Evolutionary conservation across 2,329 filamentous ascomycete genomes (phyloP), one percentile per base, ranked within the genome.

Genomic region (Arthrinium puccinioides): DNA sequence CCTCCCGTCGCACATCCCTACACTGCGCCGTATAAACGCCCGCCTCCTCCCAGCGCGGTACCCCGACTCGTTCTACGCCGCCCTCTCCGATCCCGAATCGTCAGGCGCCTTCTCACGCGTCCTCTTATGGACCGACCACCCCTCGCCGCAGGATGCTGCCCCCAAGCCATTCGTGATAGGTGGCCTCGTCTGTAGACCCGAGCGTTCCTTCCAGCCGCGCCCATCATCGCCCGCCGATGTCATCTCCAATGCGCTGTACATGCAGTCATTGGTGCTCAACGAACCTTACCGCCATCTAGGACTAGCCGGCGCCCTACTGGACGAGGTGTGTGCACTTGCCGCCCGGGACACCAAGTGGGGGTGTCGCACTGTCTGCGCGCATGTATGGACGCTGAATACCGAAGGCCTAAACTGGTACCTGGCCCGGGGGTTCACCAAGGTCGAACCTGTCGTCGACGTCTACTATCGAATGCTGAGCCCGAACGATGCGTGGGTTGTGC

Each of bases 371-470:
- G 61, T 80, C 13, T 82, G 76, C 45, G 79, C 79, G 5, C 79
- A 84, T 54, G 79, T 83, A 13, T 84, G 79, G 79, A 79, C 78
- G 9, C 69, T 77, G 41, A 82, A 82, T 53, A 67, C 71, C 3
- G 78, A 82, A 15, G 79, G 70, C 0, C 57, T 82, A 43, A 63
- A 63, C 40, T 84, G 79, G 79, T 84, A 84, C 57, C 50, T 62
- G 21, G 63, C 66, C 18, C 67, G 75, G 9, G 75, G 76, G 3
- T 84, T 84, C 53, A 49, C 52, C 40, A 62, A 64, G 35, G 63
- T 69, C 33, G 65, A 62, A 11, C 49, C 46, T 10, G 54, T 64
- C 24, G 54, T 80, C 9, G 54, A 64, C 23, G 70, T 70, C 3
- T 84, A 84, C 54, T 84, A 84, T 56, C 62, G 72, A 48, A 76